Evolutionary conservation across 2,329 filamentous ascomycete genomes (phyloP).

Genomic region (Colletotrichum salicis): DNA sequence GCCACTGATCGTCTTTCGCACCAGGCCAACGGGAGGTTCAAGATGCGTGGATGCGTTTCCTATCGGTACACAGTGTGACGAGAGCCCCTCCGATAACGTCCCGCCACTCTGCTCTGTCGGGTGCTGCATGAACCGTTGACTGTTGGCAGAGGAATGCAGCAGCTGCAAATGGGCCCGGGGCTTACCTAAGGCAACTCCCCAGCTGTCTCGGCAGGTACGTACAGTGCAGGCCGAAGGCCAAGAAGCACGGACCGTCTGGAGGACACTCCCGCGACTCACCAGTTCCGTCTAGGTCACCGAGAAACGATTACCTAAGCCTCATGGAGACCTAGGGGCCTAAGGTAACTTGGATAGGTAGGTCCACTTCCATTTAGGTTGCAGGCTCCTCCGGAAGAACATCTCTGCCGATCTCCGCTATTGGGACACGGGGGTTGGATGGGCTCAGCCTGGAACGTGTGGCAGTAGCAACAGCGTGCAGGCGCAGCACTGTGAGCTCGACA

Average conservation of each 20-base stretch:
- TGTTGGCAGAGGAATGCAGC: too few species aligned
- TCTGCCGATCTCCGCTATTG: not conserved
- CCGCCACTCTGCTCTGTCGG: not conserved
- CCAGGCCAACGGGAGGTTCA: constrained; percentile 6
- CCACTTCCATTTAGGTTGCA: too few species aligned
- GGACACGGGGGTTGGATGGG: not conserved
- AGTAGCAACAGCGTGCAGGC: not conserved
- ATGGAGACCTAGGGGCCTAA: too few species aligned
- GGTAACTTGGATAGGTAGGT: too few species aligned
- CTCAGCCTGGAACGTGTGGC: not conserved
- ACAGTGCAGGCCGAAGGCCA: too few species aligned
- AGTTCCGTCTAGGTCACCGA: not conserved
- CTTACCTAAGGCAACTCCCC: too few species aligned
- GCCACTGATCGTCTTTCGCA: not conserved
- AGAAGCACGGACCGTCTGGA: not conserved
- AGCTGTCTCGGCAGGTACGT: too few species aligned
- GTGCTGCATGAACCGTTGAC: not conserved
- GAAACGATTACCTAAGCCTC: too few species aligned
- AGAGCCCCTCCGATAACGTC: not conserved
- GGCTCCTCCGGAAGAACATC: not conserved
- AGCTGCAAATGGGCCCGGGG: not conserved
- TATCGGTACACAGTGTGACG: constrained; percentile 22
- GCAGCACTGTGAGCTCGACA: constrained; percentile 17
- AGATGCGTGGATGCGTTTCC: not conserved
- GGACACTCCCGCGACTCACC: too few species aligned